These are phyloP conservation scores for Exophiala dermatitidis DNA, from an alignment of 2,329 filamentous ascomycete species.

Conservation along the genomic window DNA sequence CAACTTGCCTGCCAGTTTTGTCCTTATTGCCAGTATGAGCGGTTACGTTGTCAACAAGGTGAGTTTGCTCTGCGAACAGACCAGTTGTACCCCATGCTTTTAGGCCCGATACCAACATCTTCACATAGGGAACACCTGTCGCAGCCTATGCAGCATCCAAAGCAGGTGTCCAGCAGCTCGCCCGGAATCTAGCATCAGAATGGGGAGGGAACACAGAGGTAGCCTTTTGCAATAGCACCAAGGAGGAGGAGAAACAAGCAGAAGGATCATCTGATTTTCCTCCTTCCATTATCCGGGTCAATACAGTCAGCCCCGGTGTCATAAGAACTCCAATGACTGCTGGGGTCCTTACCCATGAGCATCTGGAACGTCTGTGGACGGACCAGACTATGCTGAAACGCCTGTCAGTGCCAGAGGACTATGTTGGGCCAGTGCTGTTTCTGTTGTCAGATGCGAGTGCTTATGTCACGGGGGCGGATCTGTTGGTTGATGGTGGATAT, in stretches of 20 bases:
- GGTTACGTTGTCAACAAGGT: conserved; percentile 62
- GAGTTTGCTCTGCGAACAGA: not conserved
- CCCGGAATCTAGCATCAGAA: conserved; percentile 58
- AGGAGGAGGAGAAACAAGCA: no score
- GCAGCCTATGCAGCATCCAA: conserved; percentile 64
- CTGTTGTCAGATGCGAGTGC: conserved; percentile 73
- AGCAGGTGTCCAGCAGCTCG: conserved; percentile 58
- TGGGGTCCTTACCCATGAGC: conserved; percentile 10
- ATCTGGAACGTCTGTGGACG: conserved; percentile 56
- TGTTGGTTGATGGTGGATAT: conserved; percentile 71
- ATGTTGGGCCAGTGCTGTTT: conserved; percentile 58
- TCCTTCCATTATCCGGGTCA: conserved; percentile 41
- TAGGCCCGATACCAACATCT: not conserved
- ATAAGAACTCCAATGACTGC: conserved; percentile 15
- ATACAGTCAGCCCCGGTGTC: conserved; percentile 44
- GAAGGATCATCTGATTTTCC: conserved; percentile 45
- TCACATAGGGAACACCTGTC: conserved; percentile 1
- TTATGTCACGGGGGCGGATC: conserved; percentile 68
- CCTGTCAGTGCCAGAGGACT: conserved; percentile 60
- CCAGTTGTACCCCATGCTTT: not conserved
- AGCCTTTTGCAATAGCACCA: no score
- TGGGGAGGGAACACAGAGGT: conserved; percentile 41
- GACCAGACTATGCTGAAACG: conserved; percentile 77
- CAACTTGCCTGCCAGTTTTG: conserved; percentile 57
- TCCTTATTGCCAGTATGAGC: conserved; percentile 71